Evolutionary conservation across 768 basidiomycete species (phyloP).

Genomic region (Tylopilus sp.): DNA sequence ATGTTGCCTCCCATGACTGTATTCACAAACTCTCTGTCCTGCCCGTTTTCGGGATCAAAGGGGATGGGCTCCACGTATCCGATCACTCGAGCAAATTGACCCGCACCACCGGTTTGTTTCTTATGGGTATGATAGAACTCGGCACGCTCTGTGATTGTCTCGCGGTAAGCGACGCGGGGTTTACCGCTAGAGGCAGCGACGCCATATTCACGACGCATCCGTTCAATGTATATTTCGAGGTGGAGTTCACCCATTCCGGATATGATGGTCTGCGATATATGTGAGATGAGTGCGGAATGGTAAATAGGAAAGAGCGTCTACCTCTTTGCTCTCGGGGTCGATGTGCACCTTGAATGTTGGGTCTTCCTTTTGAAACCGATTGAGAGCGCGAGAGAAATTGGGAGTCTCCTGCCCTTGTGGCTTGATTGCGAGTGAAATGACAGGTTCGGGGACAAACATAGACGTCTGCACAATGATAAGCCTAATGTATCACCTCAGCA

Average conservation of each 20-base stretch:
- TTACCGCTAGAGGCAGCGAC: slow-evolving; percentile 92
- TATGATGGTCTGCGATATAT: slow-evolving; percentile 79
- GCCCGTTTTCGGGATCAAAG: slow-evolving; percentile 68
- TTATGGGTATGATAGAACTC: slow-evolving; percentile 92
- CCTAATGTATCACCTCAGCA: neutral
- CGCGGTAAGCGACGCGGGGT: slow-evolving; percentile 94
- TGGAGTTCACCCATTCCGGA: slow-evolving; percentile 99
- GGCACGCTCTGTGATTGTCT: slow-evolving; percentile 82
- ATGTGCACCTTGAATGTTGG: slow-evolving; percentile 98
- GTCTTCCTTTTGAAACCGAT: slow-evolving; percentile 98
- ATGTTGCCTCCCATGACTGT: slow-evolving; percentile 90
- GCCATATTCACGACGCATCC: slow-evolving; percentile 97
- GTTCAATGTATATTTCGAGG: slow-evolving; percentile 97
- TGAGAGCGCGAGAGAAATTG: slow-evolving; percentile 94
- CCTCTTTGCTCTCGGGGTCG: slow-evolving; percentile 92
- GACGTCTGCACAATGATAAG: slow-evolving; percentile 59
- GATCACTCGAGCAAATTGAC: slow-evolving; percentile 92
- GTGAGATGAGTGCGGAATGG: neutral
- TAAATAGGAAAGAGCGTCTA: slow-evolving; percentile 25
- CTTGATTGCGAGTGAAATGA: slow-evolving; percentile 93
- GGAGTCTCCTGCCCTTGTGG: slow-evolving; percentile 91
- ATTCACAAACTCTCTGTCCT: slow-evolving; percentile 82
- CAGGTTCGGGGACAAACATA: slow-evolving; percentile 98
- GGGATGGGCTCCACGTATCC: slow-evolving; percentile 91
- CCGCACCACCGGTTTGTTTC: slow-evolving; percentile 97